phyloP scores from a whole-genome alignment of 1,284 basidiomycete genomes.

The Psilocybe mexicana region DNA sequence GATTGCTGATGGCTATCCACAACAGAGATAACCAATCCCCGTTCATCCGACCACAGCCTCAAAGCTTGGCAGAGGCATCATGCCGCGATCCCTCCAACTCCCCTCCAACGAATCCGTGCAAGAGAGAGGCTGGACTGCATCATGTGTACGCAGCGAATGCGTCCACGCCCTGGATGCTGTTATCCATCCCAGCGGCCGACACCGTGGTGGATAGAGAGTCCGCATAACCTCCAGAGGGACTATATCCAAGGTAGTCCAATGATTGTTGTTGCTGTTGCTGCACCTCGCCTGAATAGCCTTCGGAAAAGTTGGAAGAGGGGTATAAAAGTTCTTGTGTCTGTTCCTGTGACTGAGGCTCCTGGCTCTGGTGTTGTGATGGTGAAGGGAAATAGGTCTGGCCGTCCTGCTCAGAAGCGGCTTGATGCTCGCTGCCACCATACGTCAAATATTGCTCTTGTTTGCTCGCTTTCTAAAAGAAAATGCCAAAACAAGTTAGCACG shows the following conservation, averaged over 20 bases:
- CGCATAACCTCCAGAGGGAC: slow-evolving; percentile 12
- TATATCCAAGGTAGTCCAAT: slow-evolving; percentile 17
- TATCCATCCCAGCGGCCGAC: slow-evolving; percentile 13
- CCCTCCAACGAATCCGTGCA: not conserved
- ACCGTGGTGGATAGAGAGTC: slow-evolving; percentile 13
- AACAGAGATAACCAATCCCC: not conserved
- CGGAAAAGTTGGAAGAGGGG: slow-evolving; percentile 9
- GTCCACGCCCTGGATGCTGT: slow-evolving; percentile 21
- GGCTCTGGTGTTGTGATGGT: slow-evolving; percentile 10
- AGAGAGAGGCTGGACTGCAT: slow-evolving; percentile 2
- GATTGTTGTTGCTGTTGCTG: slow-evolving; percentile 18
- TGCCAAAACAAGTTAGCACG: not conserved
- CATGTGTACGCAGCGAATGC: slow-evolving; percentile 19
- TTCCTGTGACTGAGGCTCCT: slow-evolving; percentile 10
- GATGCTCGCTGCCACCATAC: slow-evolving; percentile 16
- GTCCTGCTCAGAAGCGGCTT: not conserved
- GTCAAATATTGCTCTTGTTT: slow-evolving; percentile 18
- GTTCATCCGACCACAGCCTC: not conserved
- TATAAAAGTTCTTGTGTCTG: slow-evolving; percentile 14
- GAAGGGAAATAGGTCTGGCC: slow-evolving; percentile 2
- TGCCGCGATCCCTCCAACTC: slow-evolving; percentile 1
- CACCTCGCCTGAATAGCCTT: slow-evolving; percentile 11
- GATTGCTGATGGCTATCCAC: not conserved
- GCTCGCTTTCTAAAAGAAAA: slow-evolving; percentile 5
- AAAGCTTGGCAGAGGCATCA: not conserved